Conservation (phyloP, 2,329 filamentous ascomycete species). For the Dactylellina sp. region DNA sequence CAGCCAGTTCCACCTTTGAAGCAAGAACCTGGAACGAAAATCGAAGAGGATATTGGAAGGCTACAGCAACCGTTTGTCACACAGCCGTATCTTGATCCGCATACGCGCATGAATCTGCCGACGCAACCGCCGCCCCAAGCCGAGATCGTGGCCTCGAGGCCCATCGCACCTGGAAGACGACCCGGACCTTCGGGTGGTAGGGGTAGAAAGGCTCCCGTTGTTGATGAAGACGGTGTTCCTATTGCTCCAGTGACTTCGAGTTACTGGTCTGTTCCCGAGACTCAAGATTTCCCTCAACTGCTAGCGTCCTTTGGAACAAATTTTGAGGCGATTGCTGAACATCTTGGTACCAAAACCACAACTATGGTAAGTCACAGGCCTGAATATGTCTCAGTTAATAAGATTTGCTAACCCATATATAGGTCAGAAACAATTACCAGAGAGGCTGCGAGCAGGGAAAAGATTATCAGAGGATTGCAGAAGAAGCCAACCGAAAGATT, state of each 20-base stretch:
- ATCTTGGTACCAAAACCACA: constrained; percentile 85
- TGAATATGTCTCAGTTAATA: constrained; percentile 59
- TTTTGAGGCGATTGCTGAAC: constrained; percentile 78
- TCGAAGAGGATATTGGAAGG: constrained; percentile 42
- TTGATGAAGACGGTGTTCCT: constrained; percentile 68
- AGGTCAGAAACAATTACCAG: constrained; percentile 77
- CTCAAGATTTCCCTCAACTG: constrained; percentile 79
- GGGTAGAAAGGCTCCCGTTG: constrained; percentile 55
- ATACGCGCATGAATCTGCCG: constrained; percentile 46
- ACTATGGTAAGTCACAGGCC: constrained; percentile 75
- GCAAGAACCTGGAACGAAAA: constrained; percentile 44
- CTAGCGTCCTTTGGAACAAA: constrained; percentile 82
- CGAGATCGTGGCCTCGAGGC: constrained; percentile 46
- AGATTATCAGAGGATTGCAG: constrained; percentile 72
- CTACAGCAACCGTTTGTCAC: constrained; percentile 32
- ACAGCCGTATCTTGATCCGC: constrained; percentile 41
- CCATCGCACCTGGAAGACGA: constrained; percentile 59
- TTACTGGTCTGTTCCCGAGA: constrained; percentile 88
- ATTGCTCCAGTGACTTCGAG: constrained; percentile 72
- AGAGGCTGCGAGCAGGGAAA: constrained; percentile 73
- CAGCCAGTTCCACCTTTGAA: constrained; percentile 39
- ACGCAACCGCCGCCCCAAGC: constrained; percentile 42
- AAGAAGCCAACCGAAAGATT: constrained; percentile 72
- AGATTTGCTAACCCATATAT: constrained; percentile 59
- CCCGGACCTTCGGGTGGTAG: constrained; percentile 33